Base-by-base conservation (phyloP, 352 stramenopile species). In the Pythium apleroticum region DNA sequence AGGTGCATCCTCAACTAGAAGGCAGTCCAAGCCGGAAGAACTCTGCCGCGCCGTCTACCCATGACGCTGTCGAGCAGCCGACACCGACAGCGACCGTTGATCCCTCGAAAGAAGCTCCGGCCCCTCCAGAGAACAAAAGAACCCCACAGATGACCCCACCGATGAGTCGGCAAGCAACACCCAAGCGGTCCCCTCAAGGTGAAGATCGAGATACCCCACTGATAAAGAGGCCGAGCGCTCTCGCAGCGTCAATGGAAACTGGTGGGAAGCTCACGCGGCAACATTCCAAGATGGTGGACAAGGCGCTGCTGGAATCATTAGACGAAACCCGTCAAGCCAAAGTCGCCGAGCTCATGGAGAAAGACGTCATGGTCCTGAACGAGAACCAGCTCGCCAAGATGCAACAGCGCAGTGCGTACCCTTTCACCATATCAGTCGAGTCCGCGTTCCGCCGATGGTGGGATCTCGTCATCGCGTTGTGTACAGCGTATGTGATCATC, bases 311-410 rank as follows among this genome's bases (percentile, higher is more conserved):
- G 5, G 73, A 76, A 22, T 66, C 73, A 10, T 28, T 75, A 6
- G 69, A 88, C 45, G 73, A 84, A 28, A 60, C 68, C 8, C 65
- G 73, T 3, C 66, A 76, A 54, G 73, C 75, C 0, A 74, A 79
- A 52, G 76, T 88, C 1, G 73, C 79, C 6, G 79, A 86, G 25
- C 71, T 88, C 3, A 72, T 88, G 49, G 72, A 84, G 60, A 84
- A 77, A 27, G 79, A 88, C 22, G 77, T 86, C 28, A 81, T 88
- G 71, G 73, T 88, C 20, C 57, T 88, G 14, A 86, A 88, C 63
- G 72, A 80, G 1, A 75, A 71, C 22, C 78, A 90, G 52, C 66
- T 90, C 25, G 77, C 77, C 8, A 72, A 86, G 52, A 90, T 79
- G 27, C 81, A 90, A 39, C 60, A 81, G 54, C 71, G 69, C 24